Base-by-base conservation (phyloP, 2,329 filamentous ascomycete genomes). In the Hirsutella minnesotensis region DNA sequence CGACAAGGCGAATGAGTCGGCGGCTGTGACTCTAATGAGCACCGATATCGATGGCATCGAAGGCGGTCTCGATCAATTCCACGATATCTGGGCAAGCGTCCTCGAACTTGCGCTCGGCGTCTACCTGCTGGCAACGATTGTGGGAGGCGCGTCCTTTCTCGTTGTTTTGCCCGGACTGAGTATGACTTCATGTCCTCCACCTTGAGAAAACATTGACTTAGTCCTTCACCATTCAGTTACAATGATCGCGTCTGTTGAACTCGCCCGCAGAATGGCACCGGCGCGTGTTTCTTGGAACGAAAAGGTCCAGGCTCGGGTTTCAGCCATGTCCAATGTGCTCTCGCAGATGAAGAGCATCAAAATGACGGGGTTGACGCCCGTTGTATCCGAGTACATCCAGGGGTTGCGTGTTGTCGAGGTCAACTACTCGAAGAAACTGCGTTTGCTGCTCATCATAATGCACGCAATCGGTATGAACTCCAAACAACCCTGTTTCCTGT, bases 121-220 rank as follows among this genome's bases (percentile, higher is more conserved):
- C 13, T 49, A 46, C 22, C n/a, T 48, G 9, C 33, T 51, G 15
- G 34, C 39, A 5, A 42, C 27, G 7, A 21, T 41, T n/a, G 42
- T 46, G 15, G 45, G 45, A 5, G 24, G 13, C 3, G 44, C 46
- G 10, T 39, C 40, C 10, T 44, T 46, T 18, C 40, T 49, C 9
- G 38, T 46, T 5, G 75, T 73, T 81, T 88, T 88, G 44, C 85
- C 85, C 3, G 79, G 12, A 9, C 8, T 33, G 12, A 12, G 24
- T 27, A 27, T 7, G 24, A 12, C 24, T 7, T 7, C 24, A 27
- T 7, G 24, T 7, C 12, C 24, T 12, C 7, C 7, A 7, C 7
- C 12, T 27, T 7, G 24, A 27, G 24, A 27, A 12, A 7, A 12
- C 7, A 27, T 37, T 62, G 46, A 20, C 61, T 1, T 67, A 50